Evolutionary conservation across 495 filamentous ascomycete genomes (phyloP).

Genomic region (Terfezia claveryi): DNA sequence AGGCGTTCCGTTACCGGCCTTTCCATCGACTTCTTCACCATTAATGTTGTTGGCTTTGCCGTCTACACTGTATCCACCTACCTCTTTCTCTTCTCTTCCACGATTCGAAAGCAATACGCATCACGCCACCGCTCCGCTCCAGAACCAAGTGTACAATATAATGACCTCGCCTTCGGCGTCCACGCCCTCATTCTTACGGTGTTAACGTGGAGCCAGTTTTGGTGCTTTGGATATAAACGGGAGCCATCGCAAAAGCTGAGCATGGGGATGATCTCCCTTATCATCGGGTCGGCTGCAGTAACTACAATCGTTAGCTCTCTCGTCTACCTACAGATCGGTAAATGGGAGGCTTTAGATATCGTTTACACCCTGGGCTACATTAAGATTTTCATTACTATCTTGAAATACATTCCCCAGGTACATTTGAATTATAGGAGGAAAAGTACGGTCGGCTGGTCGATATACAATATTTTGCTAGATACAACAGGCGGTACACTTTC

Average conservation of each 20-base stretch:
- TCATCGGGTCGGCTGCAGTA: slow-evolving; percentile 39
- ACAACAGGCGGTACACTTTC: slow-evolving; percentile 62
- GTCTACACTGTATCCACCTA: slow-evolving; percentile 54
- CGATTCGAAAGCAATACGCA: slow-evolving; percentile 65
- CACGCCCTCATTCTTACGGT: slow-evolving; percentile 51
- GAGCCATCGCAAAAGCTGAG: slow-evolving; percentile 32
- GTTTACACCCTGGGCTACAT: slow-evolving; percentile 68
- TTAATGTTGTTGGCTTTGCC: slow-evolving; percentile 52
- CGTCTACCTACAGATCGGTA: slow-evolving; percentile 22
- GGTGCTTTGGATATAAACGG: slow-evolving; percentile 26
- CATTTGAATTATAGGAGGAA: slow-evolving; percentile 58
- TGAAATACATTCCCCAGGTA: slow-evolving; percentile 85
- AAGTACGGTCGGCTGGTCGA: slow-evolving; percentile 75
- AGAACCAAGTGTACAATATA: slow-evolving; percentile 65
- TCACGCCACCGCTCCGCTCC: slow-evolving; percentile 46
- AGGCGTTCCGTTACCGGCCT: slow-evolving; percentile 59
- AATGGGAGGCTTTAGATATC: slow-evolving; percentile 63
- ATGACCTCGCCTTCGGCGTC: slow-evolving; percentile 68
- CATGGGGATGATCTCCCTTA: slow-evolving; percentile 40
- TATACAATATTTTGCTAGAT: slow-evolving; percentile 68
- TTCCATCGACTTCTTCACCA: slow-evolving; percentile 62
- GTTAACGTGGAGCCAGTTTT: slow-evolving; percentile 49
- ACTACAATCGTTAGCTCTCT: slow-evolving; percentile 34
- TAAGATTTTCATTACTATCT: slow-evolving; percentile 67
- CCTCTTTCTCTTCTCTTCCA: slow-evolving; percentile 52